A percentile compares a stretch with the other conserved stretches of the same genome.
Evolutionary conservation across 2,329 filamentous ascomycete species (phyloP).

Genomic region (Colletotrichum horii): DNA sequence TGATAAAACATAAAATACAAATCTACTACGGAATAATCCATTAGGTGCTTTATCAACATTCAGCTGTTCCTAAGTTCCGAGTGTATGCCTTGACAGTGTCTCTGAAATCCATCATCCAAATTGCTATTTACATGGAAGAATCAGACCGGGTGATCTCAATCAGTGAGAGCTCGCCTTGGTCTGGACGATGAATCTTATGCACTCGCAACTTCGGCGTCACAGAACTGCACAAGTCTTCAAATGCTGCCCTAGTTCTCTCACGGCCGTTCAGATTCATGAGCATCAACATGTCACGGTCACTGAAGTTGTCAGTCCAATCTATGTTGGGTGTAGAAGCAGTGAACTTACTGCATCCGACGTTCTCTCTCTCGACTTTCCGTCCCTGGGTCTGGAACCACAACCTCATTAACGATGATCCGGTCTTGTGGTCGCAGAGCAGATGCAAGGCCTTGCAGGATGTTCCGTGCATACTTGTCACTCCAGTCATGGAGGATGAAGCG

Average conservation of each 20-base stretch:
- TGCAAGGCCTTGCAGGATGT: constrained; percentile 31
- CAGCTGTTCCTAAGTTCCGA: accelerated
- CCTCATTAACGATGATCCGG: background rate
- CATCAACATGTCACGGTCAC: constrained; percentile 5
- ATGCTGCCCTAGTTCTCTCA: background rate
- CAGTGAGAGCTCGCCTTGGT: background rate
- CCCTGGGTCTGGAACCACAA: background rate
- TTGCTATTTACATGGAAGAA: background rate
- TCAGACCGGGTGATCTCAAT: background rate
- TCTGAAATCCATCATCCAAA: background rate
- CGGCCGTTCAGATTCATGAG: constrained; percentile 4
- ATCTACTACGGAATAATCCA: background rate
- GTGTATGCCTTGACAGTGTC: background rate
- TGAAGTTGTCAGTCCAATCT: background rate
- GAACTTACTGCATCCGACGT: background rate
- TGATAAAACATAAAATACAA: background rate
- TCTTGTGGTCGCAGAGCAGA: background rate
- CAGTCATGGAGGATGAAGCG: constrained; percentile 57
- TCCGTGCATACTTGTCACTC: constrained; percentile 41
- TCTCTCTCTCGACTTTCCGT: background rate
- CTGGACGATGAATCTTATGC: background rate
- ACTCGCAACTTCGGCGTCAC: background rate
- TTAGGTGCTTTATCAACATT: background rate
- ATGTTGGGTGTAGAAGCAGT: accelerated
- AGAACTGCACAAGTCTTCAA: background rate